A percentile compares a stretch with the other conserved stretches of the same genome.
Evolutionary conservation across 371 early-diverging fungal species (phyloP).

Genomic region (Chytridiales sp.): DNA sequence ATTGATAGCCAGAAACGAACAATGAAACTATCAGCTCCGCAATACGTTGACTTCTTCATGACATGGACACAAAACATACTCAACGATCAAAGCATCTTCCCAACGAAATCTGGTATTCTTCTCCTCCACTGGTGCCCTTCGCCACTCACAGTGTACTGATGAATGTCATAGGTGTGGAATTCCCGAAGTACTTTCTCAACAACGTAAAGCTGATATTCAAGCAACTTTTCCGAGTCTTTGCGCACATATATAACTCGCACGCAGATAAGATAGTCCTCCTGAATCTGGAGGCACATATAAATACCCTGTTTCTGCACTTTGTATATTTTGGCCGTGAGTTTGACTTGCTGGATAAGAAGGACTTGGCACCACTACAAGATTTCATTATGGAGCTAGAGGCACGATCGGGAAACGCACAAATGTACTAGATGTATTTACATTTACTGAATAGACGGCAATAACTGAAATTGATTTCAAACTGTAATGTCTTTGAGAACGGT

Average conservation of each 20-base stretch:
- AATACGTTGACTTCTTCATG: slow-evolving; percentile 91
- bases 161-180: slow-evolving; percentile 62
- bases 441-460: too few species aligned
- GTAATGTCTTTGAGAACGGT: slow-evolving; percentile 10
- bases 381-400: slow-evolving; percentile 56
- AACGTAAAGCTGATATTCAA: slow-evolving; percentile 69
- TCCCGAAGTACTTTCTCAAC: slow-evolving; percentile 74
- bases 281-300: slow-evolving; percentile 84
- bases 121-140: too few species aligned
- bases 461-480: neutral
- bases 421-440: too few species aligned
- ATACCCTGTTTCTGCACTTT: slow-evolving; percentile 93
- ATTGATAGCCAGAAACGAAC: slow-evolving; percentile 80
- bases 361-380: slow-evolving; percentile 76
- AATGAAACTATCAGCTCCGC: slow-evolving; percentile 85
- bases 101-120: slow-evolving; percentile 61
- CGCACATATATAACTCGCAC: slow-evolving; percentile 93
- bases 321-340: slow-evolving; percentile 88
- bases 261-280: slow-evolving; percentile 82
- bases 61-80: slow-evolving; percentile 85
- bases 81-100: slow-evolving; percentile 84
- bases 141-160: too few species aligned
- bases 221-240: slow-evolving; percentile 87
- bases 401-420: too few species aligned
- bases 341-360: slow-evolving; percentile 89